Conservation (phyloP, 768 basidiomycete species). For the Psilocybe cubensis region DNA sequence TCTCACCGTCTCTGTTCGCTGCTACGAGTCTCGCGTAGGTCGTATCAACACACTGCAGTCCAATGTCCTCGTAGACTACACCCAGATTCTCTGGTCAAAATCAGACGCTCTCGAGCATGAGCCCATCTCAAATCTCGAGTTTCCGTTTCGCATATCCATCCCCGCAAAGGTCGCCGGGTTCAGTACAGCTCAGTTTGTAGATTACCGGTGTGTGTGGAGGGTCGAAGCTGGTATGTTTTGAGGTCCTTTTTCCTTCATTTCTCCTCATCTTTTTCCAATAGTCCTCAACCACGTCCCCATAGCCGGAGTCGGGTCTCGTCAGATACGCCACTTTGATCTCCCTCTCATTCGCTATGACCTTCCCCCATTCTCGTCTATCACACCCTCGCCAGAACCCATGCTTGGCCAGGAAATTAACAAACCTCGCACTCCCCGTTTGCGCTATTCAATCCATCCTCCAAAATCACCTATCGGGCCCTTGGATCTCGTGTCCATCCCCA, state of each 20-base stretch:
- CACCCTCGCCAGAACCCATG: conserved; percentile 38
- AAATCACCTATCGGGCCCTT: conserved; percentile 67
- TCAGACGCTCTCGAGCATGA: conserved; percentile 58
- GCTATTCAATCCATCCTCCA: conserved; percentile 62
- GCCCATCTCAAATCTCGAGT: conserved; percentile 65
- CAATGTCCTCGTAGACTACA: conserved; percentile 70
- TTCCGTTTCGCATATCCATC: conserved; percentile 71
- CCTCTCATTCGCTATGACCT: conserved; percentile 72
- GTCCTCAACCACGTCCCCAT: conserved; percentile 73
- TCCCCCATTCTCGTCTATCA: conserved; percentile 43
- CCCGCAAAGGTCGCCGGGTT: conserved; percentile 66
- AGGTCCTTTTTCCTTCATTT: conserved; percentile 10
- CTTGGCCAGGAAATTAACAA: conserved; percentile 51
- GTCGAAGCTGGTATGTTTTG: conserved; percentile 73
- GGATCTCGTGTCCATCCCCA: conserved; percentile 69
- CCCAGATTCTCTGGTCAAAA: conserved; percentile 71
- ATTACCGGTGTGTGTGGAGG: conserved; percentile 82
- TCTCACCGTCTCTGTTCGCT: conserved; percentile 75
- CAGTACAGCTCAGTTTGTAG: conserved; percentile 73
- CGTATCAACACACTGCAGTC: conserved; percentile 60
- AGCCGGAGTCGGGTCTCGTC: conserved; percentile 66
- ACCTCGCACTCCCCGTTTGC: conserved; percentile 59
- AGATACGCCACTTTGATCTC: conserved; percentile 73
- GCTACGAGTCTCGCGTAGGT: conserved; percentile 78
- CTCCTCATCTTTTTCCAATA: conserved; percentile 31